Evolutionary conservation across 2,329 filamentous ascomycete species (phyloP).

Genomic region (Colletotrichum chrysophilum): DNA sequence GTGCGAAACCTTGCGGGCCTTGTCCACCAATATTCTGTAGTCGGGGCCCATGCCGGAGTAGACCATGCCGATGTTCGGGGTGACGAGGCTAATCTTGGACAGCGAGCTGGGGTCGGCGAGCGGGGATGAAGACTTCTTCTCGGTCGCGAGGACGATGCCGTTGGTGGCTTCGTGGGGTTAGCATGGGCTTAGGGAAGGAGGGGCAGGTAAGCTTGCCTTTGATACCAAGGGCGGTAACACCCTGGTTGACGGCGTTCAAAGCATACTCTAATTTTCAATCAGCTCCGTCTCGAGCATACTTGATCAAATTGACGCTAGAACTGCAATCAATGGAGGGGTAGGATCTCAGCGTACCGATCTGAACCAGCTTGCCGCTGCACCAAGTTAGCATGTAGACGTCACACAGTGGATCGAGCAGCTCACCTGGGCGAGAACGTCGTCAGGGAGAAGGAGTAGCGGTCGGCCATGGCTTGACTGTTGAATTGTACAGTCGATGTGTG

Average conservation of each 20-base stretch:
- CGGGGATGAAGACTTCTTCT: constrained; percentile 98
- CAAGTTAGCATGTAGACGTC: constrained; percentile 20
- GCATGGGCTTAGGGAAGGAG: constrained; percentile 1
- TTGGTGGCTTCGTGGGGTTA: constrained; percentile 76
- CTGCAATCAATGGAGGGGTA: neutral
- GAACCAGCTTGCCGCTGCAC: constrained; percentile 93
- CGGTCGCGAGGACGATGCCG: constrained; percentile 96
- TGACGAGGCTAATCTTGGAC: constrained; percentile 97
- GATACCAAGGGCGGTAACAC: constrained; percentile 97
- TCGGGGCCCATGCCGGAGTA: constrained; percentile 99
- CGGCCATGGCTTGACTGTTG: constrained; percentile 73
- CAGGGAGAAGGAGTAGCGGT: constrained; percentile 98
- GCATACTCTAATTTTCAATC: constrained; percentile 81
- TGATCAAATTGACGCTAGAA: neutral
- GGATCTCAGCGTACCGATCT: constrained; percentile 72
- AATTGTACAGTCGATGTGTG: neutral
- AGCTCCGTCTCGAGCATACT: neutral
- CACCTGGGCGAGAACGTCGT: constrained; percentile 99
- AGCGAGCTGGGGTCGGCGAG: constrained; percentile 94
- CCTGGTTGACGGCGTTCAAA: constrained; percentile 98
- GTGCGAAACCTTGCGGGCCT: constrained; percentile 97
- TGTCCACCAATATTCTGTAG: constrained; percentile 96
- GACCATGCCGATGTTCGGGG: constrained; percentile 99
- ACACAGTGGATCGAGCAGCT: constrained; percentile 37
- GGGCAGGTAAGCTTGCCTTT: constrained; percentile 70